Evolutionary conservation across 345 rosid genomes (phyloP), one percentile per base, ranked within the genome.

Genomic region (Rhodamnia rubescens): DNA sequence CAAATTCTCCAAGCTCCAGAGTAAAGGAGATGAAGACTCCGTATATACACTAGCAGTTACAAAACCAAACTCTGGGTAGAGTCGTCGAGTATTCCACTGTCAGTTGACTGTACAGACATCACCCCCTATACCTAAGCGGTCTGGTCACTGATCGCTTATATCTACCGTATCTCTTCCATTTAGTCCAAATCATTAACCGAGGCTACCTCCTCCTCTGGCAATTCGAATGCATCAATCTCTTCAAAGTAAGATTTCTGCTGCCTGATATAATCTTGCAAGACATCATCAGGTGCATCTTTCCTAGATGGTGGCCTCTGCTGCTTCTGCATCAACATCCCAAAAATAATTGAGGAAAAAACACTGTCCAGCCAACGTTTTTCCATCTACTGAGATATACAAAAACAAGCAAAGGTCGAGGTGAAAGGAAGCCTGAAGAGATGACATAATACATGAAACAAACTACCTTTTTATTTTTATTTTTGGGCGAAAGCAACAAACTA

Each of bases 191-290:
- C 92, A 85, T 91, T 88, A 59, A 40, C 78, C 29, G 94, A 88
- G 27, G 83, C 85, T 86, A 90, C 94, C 90, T 94, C 97, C 91
- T 93, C 98, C 84, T 91, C 95, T 74, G 87, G 74, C n/a, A 95
- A 88, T 88, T 94, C 93, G 85, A 92, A 95, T 74, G 93, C 93
- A 90, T 95, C 98, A 49, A 95, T 61, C 87, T 94, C 95, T 4
- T 93, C 95, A 88, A 93, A 95, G 85, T 95, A 94, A 83, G 95
- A 95, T 90, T 84, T 91, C 87, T 94, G 95, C 89, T 89, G 85
- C 87, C 91, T 91, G 20, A 95, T 88, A 85, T 90, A 93, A 55
- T 93, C 94, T 86, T 88, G 90, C 84, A 92, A 74, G 56, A 83
- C 85, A 85, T 82, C 47, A 16, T 29, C 53, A 42, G 86, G 11